phyloP scores from a whole-genome alignment of 768 basidiomycete genomes.

The Agaricus subrufescens region DNA sequence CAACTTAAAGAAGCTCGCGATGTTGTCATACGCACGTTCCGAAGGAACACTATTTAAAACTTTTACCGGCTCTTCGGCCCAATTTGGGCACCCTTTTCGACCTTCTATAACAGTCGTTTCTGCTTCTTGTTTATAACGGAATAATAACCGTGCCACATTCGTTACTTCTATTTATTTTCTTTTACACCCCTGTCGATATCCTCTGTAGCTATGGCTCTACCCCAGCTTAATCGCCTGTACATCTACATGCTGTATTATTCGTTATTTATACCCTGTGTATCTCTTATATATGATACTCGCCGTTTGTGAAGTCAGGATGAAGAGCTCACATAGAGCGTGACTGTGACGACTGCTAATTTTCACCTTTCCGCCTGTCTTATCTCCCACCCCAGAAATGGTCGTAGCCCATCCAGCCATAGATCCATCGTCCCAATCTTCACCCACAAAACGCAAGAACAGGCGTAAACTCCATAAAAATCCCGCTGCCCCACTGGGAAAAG shows the following conservation, averaged over 20 bases:
- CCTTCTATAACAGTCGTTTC: background rate
- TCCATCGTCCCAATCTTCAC: slow-evolving; percentile 12
- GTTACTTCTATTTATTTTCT: background rate
- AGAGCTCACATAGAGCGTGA: slow-evolving; percentile 4
- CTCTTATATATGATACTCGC: too few relatives aligned
- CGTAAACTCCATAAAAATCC: slow-evolving; percentile 33
- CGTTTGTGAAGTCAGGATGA: too few relatives aligned
- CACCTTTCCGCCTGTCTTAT: background rate
- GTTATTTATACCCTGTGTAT: too few relatives aligned
- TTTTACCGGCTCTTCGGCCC: background rate
- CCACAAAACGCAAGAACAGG: slow-evolving; percentile 28
- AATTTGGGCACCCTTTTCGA: background rate
- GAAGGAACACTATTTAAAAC: slow-evolving; percentile 31
- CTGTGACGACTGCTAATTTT: slow-evolving; percentile 5
- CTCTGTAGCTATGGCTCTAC: background rate
- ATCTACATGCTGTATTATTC: too few relatives aligned
- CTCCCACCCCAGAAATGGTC: slow-evolving; percentile 29
- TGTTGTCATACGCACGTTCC: slow-evolving; percentile 30
- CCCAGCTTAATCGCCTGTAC: too few relatives aligned
- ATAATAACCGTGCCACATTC: background rate
- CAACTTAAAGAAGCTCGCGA: slow-evolving; percentile 36
- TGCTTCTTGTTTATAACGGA: background rate
- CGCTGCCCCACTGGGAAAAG: slow-evolving; percentile 11
- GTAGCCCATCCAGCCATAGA: slow-evolving; percentile 26
- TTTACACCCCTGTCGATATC: background rate